Base-by-base conservation (phyloP, 1,284 basidiomycete genomes). In the Mycena citricolor region DNA sequence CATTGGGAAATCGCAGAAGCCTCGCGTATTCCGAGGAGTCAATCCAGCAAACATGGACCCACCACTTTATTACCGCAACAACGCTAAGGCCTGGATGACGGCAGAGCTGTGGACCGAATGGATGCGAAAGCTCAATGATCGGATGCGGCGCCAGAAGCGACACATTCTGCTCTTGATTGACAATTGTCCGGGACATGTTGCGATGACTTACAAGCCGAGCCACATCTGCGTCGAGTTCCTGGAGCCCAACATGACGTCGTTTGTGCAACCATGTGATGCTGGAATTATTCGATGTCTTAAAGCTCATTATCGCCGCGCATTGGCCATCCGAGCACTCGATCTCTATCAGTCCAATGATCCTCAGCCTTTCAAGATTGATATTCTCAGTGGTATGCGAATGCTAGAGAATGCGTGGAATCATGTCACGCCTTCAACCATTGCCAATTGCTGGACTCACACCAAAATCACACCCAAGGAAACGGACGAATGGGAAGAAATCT, bases 321-420 rank as follows among this genome's bases (percentile, higher is more conserved):
- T 68, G 14, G 49, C 57, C 30, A 10, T 63, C 61, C 39, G 54
- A 8, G 61, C 65, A 8, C 49, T 70, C 28, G 56, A 68, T 19
- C 57, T 52, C 7, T 58, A 70, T 49, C 59, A 65, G 14, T 54
- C 52, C n/a, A 59, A 57, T 19, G 55, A 57, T 8, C 11, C 31
- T 13, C 51, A 68, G 11, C 63, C 69, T 24, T 70, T 64, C 50
- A 59, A 65, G 16, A 61, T 71, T 32, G 50, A 65, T 44, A 50
- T 62, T 5, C 57, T 68, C 5, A 54, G 63, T 32, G 64, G 52
- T 5, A 66, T 71, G 59, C 42, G 40, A 7, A 55, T 70, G 45
- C 57, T 55, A 5, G 34, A 50, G 13, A 44, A 50, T n/a, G 62
- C 65, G 17, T 70, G 67, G 67, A 17, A 49, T 6, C 36, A 47